Evolutionary conservation across 1,139 yeast species (phyloP).

Genomic region (Taiozyma sp.): DNA sequence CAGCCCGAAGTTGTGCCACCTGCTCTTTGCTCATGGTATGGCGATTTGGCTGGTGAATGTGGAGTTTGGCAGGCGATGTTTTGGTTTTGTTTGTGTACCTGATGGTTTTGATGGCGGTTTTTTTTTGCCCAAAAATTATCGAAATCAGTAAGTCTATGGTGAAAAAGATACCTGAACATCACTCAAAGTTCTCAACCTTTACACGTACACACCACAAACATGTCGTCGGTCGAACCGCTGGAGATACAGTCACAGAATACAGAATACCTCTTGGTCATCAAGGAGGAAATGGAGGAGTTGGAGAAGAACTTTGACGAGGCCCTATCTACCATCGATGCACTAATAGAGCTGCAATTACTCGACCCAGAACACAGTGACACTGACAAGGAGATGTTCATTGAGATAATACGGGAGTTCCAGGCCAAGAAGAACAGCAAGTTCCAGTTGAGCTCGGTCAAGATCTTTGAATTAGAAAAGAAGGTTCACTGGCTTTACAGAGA

Average conservation of each 20-base stretch:
- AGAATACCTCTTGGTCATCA: slow-evolving; percentile 3
- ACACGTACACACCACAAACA: neutral
- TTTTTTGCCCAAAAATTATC: slow-evolving; percentile 1
- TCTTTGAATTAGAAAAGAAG: slow-evolving; percentile 14
- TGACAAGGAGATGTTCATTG: slow-evolving; percentile 3
- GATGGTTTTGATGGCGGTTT: neutral
- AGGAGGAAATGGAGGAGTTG: slow-evolving; percentile 12
- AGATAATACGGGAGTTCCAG: slow-evolving; percentile 1
- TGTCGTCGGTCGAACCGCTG: slow-evolving; percentile 1
- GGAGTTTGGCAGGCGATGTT: no score
- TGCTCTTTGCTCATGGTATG: neutral
- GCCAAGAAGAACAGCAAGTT: neutral
- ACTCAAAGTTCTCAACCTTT: no score
- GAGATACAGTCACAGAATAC: slow-evolving; percentile 3
- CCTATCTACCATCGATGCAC: slow-evolving; percentile 4
- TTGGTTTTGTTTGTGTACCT: neutral
- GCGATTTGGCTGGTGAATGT: neutral
- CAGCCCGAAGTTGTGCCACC: slow-evolving; percentile 1
- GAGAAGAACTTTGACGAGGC: slow-evolving; percentile 10
- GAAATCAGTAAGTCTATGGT: neutral
- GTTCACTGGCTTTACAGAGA: slow-evolving; percentile 9
- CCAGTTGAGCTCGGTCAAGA: slow-evolving; percentile 1
- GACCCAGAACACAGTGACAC: slow-evolving; percentile 9
- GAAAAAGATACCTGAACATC: no score
- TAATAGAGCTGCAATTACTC: slow-evolving; percentile 13